Conservation (phyloP, 148 eudicot species). For the Rhododendron griersonianum region DNA sequence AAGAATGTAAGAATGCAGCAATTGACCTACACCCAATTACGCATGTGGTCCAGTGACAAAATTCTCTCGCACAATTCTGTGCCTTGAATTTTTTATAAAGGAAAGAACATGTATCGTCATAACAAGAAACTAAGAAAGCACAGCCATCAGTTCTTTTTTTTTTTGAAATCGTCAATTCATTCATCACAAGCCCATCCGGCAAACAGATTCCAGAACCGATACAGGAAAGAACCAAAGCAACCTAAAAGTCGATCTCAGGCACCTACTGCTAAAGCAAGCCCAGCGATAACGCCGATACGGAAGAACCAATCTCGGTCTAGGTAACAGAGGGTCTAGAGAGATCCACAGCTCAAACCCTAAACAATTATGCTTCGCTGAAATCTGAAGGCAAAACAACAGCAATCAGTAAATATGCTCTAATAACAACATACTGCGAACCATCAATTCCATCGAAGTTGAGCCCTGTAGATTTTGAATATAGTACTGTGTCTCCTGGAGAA, state of each 20-base stretch:
- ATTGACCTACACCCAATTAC: background rate
- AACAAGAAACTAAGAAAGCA: conserved; percentile 50
- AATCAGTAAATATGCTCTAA: conserved; percentile 27
- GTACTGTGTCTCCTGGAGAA: conserved; percentile 62
- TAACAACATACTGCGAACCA: conserved; percentile 67
- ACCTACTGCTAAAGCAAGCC: no score
- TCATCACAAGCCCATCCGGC: no score
- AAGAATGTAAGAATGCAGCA: background rate
- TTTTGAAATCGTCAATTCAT: no score
- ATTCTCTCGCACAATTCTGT: background rate
- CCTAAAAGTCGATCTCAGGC: no score
- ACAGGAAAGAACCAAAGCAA: no score
- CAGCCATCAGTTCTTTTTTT: conserved; percentile 59
- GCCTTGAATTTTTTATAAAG: background rate
- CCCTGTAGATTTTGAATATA: conserved; percentile 84
- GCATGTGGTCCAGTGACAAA: background rate
- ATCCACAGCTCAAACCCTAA: no score
- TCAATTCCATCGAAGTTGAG: conserved; percentile 79
- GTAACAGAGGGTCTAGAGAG: no score
- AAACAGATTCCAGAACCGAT: no score
- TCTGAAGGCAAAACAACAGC: no score
- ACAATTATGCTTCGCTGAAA: no score
- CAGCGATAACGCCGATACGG: no score
- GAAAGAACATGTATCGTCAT: background rate
- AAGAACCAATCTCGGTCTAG: no score